phyloP scores from a whole-genome alignment of 1,284 basidiomycete genomes.

The Cryptococcus hybrid region DNA sequence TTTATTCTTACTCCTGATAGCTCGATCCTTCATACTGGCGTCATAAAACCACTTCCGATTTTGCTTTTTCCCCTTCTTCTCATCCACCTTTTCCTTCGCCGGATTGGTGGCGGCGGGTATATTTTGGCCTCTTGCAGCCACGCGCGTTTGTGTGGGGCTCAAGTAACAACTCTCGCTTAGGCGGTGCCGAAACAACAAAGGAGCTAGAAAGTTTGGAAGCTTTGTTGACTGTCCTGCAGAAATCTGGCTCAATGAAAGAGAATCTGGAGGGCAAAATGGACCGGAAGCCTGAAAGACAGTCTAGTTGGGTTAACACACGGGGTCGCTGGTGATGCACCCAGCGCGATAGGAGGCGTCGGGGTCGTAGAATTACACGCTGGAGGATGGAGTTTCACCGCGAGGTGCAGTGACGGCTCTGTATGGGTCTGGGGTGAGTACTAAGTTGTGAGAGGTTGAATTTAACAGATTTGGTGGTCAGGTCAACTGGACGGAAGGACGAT shows the following conservation, averaged over 20 bases:
- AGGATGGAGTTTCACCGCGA: constrained; percentile 60
- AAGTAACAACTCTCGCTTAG: constrained; percentile 47
- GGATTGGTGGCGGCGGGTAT: constrained; percentile 73
- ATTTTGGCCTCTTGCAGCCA: constrained; percentile 62
- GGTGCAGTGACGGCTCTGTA: constrained; percentile 66
- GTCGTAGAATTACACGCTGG: constrained; percentile 72
- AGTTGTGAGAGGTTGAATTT: not conserved
- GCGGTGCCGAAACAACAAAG: constrained; percentile 17
- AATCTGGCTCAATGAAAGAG: constrained; percentile 25
- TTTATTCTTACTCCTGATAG: constrained; percentile 53
- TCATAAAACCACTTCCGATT: constrained; percentile 66
- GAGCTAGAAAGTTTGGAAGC: constrained; percentile 53
- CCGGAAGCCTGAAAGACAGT: not conserved
- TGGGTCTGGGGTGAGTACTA: constrained; percentile 72
- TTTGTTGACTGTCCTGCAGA: constrained; percentile 57
- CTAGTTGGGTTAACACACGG: not conserved
- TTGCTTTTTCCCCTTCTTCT: constrained; percentile 63
- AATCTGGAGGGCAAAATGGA: constrained; percentile 10
- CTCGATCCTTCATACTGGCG: constrained; percentile 81
- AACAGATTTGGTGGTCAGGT: constrained; percentile 51
- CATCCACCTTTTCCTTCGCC: constrained; percentile 17
- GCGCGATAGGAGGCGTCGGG: constrained; percentile 24
- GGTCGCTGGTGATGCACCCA: not conserved
- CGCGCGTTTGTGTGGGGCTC: constrained; percentile 79
- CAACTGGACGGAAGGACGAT: constrained; percentile 58